Base-by-base conservation (phyloP, 2,329 filamentous ascomycete species). In the Cytospora piceicola region DNA sequence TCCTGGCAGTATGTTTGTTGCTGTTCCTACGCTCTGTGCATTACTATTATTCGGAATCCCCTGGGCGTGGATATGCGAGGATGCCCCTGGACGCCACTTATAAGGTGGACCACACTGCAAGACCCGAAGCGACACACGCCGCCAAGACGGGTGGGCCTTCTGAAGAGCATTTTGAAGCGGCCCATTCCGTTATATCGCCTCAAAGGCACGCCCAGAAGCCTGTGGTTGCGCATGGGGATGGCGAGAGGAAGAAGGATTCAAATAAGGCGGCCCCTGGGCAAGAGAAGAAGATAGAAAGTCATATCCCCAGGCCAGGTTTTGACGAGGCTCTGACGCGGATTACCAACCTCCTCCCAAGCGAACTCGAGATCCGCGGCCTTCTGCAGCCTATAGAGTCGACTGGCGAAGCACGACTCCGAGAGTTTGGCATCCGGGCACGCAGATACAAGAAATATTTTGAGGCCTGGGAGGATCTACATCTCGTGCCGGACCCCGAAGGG, bases 401-500 rank as follows among this genome's bases (percentile, higher is more conserved):
- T 2, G 79, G 78, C 32, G 75, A 79, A 61, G 73, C 75, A 58
- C 74, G 75, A 58, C 72, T 80, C 46, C 74, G 75, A 22, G 78
- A 80, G 65, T 71, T 78, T 22, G 78, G 77, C 17, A 69, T 80
- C 14, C 75, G 78, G 30, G 74, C 77, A 7, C 76, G 78, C 51
- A 75, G 74, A 12, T 81, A 77, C 69, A 74, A 74, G 61, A 75
- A 71, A 53, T 78, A 77, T 59, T 76, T 78, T 24, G 74, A 76
- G 42, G 77, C 78, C 5, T 81, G 78, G 79, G 77, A 79, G 67
- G 73, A 72, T 51, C 67, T 77, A 14, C 75, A 77, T 60, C 58
- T 77, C 9, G 72, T 73, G 4, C 67, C 71, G 20, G 65, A 69
- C 60, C 29, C 68, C 11, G 74, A 75, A n/a, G 75, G 76, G n/a